phyloP scores from a whole-genome alignment of 208 protist species.

The Jaenimonas drosophilae region DNA sequence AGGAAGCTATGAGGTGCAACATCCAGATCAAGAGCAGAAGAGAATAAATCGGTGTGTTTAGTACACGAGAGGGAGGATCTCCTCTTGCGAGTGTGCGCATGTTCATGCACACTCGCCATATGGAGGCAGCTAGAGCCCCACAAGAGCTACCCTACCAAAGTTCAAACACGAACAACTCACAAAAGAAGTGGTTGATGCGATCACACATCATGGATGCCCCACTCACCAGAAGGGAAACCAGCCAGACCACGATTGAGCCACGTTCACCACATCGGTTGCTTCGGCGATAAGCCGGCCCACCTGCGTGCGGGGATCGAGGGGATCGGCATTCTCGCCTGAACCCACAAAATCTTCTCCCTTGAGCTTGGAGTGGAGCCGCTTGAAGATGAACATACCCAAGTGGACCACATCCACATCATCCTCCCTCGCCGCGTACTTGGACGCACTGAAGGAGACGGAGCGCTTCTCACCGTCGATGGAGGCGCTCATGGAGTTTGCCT shows the following conservation, averaged over 20 bases:
- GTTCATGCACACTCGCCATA: no score
- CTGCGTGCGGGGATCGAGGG: conserved; percentile 61
- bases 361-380: conserved; percentile 75
- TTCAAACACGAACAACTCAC: conserved; percentile 4
- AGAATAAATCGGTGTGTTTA: no score
- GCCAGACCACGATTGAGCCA: conserved; percentile 84
- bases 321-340: conserved; percentile 7
- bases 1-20: conserved; percentile 5
- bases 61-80: no score
- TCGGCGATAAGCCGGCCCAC: conserved; percentile 76
- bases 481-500: conserved; percentile 19
- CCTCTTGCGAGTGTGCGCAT: no score
- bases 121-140: no score
- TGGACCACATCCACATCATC: conserved; percentile 72
- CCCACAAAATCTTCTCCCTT: conserved; percentile 66
- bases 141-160: no score
- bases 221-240: conserved; percentile 89
- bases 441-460: conserved; percentile 14
- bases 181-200: no score
- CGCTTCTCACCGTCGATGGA: conserved; percentile 9
- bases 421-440: conserved; percentile 34
- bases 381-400: conserved; percentile 74
- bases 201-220: no score
- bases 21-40: conserved; percentile 4
- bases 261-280: conserved; percentile 75